Evolutionary conservation across 768 basidiomycete genomes (phyloP).

Genomic region (Boletus vinaceobasis): DNA sequence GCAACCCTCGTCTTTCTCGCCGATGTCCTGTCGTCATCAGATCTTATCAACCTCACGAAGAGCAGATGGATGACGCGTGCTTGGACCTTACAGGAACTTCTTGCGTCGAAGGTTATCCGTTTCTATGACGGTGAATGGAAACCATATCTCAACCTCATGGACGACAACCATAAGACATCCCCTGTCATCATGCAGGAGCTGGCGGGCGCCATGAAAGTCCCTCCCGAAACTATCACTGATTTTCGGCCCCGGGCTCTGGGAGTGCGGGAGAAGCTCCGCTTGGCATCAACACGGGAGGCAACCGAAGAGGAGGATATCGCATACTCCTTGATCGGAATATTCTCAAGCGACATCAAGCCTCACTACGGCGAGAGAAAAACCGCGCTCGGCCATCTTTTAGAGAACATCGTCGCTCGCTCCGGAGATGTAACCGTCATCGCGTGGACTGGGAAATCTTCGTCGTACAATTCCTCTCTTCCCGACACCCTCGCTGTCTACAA

Average conservation of each 20-base stretch:
- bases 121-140: not conserved
- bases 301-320: not conserved
- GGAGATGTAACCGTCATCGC: not conserved
- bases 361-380: not conserved
- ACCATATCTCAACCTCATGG: not conserved
- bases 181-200: not conserved
- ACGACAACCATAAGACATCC: not conserved
- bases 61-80: not conserved
- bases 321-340: not conserved
- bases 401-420: not conserved
- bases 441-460: not conserved
- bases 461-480: not conserved
- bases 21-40: too few relatives aligned
- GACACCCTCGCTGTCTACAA: not conserved
- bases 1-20: not conserved
- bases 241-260: not conserved
- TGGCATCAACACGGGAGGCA: not conserved
- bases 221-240: not conserved
- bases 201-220: not conserved
- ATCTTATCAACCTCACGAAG: not conserved
- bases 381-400: not conserved
- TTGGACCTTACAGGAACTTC: not conserved
- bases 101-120: not conserved
- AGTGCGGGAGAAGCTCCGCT: not conserved
- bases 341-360: not conserved